Base-by-base conservation (phyloP, 148 eudicot genomes). In the Fallopia convolvulus region DNA sequence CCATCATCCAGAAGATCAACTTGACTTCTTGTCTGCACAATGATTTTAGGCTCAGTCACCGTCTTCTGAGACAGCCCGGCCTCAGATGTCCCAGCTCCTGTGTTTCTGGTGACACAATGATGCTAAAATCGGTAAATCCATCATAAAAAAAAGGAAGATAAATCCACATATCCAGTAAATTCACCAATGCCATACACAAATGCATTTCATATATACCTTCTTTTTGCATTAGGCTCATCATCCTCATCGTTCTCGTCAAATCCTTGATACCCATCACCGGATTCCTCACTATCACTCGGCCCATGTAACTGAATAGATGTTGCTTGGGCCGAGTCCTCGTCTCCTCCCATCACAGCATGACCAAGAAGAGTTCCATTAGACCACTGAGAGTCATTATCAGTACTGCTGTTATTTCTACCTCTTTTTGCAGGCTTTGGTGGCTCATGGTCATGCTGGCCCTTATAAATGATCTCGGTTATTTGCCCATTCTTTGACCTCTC, bases 1-100 rank as follows among this genome's bases (percentile, higher is more conserved):
- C 99, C 99, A 79, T 94, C 99, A 81, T 94, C 97, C 74, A 94
- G 81, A 10, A 90, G 86, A 88, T 94, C 97, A 79, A 94, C 92
- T 72, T 92, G 97, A 78, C 99, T 94, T 82, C 91, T 91, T 26
- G 99, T 94, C 83, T 94, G 97, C 52, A 94, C 88, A n/a, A 94
- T 88, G 36, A 92, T 89, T 77, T 85, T 92, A 0, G 97, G 82
- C 76, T 94, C 97, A 18, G 92, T 85, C 81, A 90, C 79, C 2
- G 90, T 86, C 83, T 78, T 83, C 73, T 83, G 91, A 5, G 91
- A 83, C 6, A 83, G 73, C 48, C 85, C 80, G 2, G 44, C 81
- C 55, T 77, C 81, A 26, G 83, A 66, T 63, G 77, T 76, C 41
- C 84, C 88, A 39, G 74, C 81, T 72, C 84, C 97, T 6, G 48